Evolutionary conservation across 306 rosid genomes (phyloP), one percentile per base, ranked within the genome.

Genomic region (Biancaea sappan): DNA sequence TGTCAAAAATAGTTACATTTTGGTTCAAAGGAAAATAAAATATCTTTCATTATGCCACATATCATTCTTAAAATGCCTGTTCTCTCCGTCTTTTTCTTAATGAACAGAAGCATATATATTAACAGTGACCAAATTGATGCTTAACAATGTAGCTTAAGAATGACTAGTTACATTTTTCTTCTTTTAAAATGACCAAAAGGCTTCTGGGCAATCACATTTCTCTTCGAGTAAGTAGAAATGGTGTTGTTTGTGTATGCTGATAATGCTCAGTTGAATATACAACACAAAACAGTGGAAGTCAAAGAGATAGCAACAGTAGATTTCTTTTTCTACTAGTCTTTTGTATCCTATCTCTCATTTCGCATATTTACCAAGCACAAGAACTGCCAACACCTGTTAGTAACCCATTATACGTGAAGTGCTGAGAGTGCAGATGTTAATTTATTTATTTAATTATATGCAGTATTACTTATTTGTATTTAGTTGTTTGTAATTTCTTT

Each of bases 1-100:
- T 60, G 8, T 26, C 43, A 65, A 40, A 67, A 18, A 73, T 35
- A 51, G 35, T 65, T 4, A 70, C 68, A 60, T 14, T 21, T 57
- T 34, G 41, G 8, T 58, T 6, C 31, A 69, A 12, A 37, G 19
- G 64, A 73, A 47, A 61, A 61, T 4, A 28, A 31, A 21, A 31
- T n/a, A 52, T 22, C 56, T 63, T 50, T 62, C 15, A 5, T 37
- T 50, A 77, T 38, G 26, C 19, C 32, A 19, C 28, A 40, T 7
- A 14, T 68, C 51, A 24, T 24, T 35, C 25, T 24, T 50, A 15
- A 19, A 3, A 37, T 12, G 34, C 12, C 44, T 6, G 19, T 14
- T 58, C 19, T 16, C 4, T 5, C 15, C 14, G 21, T 59, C 22
- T 56, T 34, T 31, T 22, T 44, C 25, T 57, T 44, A n/a, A 41